Evolutionary conservation across 108 stramenopile species (phyloP), one percentile per base, ranked within the genome.

Genomic region (Skeletonema marinoi): DNA sequence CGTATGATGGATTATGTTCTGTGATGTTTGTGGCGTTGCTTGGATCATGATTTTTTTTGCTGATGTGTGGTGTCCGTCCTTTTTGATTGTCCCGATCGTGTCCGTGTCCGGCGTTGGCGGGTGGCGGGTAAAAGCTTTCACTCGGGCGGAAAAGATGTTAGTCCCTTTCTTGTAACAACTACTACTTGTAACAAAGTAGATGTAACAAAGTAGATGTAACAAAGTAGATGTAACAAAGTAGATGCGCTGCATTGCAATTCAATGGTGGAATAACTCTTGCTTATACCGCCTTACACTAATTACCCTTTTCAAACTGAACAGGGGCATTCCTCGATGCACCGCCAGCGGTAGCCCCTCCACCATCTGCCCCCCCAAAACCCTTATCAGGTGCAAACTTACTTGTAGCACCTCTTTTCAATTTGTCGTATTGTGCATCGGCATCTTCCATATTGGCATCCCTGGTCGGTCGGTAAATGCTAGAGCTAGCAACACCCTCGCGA

Each of bases 391-490:
- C 88, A 72, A 96, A 96, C 76, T 92, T 96, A 48, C 86, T 77
- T 32, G 95, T 96, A 21, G 88, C 85, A 5, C 95, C 95, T 44
- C 85, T 65, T 59, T 86, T 86, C 51, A 96, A 71, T 33, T 89
- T 83, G 42, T 89, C 90, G 41, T 90, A 93, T 60, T 92, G 89
- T 50, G 88, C 90, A 78, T 96, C 93, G 1, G 93, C 93, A 83
- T 92, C 91, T 80, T 88, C 78, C 35, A 74, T 85, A 59, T 81
- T 85, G 67, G 88, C 90, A 33, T 89, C 95, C 35, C 93, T 64
- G 6, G 93, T 96, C 4, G 99, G 98, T 17, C 96, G 73, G 80
- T 99, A 99, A 66, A 99, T 98, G 60, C 90, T 90, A 32, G 86
- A 79, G 46, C 91, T 92, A 3, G 90, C 79, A 6, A 89, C 96